Evolutionary conservation across 1,284 basidiomycete genomes (phyloP).

Genomic region (Schizophyllum commune): DNA sequence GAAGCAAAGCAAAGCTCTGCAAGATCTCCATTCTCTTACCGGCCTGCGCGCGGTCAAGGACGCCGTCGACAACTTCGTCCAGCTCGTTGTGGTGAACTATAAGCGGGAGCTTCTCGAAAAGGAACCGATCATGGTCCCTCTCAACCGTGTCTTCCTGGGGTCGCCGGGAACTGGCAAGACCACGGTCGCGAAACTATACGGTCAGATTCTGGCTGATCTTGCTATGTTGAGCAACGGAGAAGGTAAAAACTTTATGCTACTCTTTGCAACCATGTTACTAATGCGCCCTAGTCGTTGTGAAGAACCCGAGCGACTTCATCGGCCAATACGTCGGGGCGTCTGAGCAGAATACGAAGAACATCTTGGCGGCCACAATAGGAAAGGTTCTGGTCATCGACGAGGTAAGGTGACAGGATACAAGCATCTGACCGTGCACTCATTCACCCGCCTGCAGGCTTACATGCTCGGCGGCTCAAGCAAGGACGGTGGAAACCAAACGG

Average conservation of each 20-base stretch:
- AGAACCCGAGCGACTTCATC: conserved; percentile 60
- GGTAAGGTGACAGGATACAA: conserved; percentile 24
- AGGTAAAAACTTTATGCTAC: conserved; percentile 30
- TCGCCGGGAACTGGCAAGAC: conserved; percentile 65
- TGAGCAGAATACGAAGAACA: conserved; percentile 55
- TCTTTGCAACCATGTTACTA: conserved; percentile 2
- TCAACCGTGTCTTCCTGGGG: conserved; percentile 58
- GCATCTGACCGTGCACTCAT: background rate
- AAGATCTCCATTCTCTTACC: conserved; percentile 41
- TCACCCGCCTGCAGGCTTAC: conserved; percentile 41
- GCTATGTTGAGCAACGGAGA: conserved; percentile 58
- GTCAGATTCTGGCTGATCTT: conserved; percentile 50
- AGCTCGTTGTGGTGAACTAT: conserved; percentile 45
- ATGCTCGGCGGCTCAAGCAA: conserved; percentile 46
- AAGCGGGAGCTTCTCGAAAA: conserved; percentile 48
- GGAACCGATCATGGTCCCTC: conserved; percentile 41
- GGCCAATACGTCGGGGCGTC: conserved; percentile 48
- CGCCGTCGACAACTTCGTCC: conserved; percentile 40
- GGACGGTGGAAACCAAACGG: conserved; percentile 21
- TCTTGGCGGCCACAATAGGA: conserved; percentile 45
- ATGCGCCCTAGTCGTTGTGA: conserved; percentile 41
- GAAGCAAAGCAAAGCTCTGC: conserved; percentile 39
- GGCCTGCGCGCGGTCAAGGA: conserved; percentile 52
- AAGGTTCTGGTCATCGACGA: conserved; percentile 66
- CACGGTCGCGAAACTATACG: conserved; percentile 57